Conservation (phyloP, 176 grass and related monocot species). For the Melocanna baccifera region DNA sequence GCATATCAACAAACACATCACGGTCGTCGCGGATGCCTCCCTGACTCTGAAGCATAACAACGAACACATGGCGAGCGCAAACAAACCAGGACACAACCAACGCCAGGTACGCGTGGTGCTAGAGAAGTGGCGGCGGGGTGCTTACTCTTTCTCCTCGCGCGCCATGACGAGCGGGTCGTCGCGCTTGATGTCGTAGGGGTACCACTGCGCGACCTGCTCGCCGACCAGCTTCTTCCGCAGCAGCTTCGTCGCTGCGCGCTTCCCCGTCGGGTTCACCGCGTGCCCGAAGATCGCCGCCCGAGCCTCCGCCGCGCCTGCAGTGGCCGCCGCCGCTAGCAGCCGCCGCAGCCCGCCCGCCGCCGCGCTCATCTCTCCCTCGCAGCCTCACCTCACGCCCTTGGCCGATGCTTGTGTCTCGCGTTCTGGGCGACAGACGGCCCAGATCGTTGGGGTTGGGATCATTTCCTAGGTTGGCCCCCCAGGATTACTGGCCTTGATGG, state of each 20-base stretch:
- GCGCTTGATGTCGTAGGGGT: slow-evolving; percentile 70
- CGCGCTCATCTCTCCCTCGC: slow-evolving; percentile 33
- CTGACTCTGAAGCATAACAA: not conserved
- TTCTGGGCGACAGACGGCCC: not conserved
- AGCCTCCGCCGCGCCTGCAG: slow-evolving; percentile 39
- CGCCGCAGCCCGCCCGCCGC: slow-evolving; percentile 48
- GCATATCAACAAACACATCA: slow-evolving; percentile 8
- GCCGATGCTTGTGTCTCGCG: not conserved
- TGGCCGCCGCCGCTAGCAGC: slow-evolving; percentile 52
- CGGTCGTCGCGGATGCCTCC: not conserved
- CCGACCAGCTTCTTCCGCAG: slow-evolving; percentile 68
- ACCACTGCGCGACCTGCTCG: slow-evolving; percentile 68
- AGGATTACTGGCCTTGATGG: not conserved
- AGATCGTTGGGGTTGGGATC: not conserved
- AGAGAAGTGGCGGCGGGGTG: not conserved
- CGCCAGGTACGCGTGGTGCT: not conserved
- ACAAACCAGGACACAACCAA: not conserved
- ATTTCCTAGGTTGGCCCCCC: not conserved
- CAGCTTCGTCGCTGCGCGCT: slow-evolving; percentile 69
- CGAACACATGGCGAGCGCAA: no score
- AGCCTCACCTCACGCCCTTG: no score
- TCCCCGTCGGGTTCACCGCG: slow-evolving; percentile 53
- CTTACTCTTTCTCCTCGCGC: slow-evolving; percentile 79
- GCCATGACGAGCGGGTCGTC: slow-evolving; percentile 55
- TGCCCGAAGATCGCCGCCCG: slow-evolving; percentile 68